Evolutionary conservation across 768 basidiomycete genomes (phyloP).

Genomic region (Boletus subparvulus): DNA sequence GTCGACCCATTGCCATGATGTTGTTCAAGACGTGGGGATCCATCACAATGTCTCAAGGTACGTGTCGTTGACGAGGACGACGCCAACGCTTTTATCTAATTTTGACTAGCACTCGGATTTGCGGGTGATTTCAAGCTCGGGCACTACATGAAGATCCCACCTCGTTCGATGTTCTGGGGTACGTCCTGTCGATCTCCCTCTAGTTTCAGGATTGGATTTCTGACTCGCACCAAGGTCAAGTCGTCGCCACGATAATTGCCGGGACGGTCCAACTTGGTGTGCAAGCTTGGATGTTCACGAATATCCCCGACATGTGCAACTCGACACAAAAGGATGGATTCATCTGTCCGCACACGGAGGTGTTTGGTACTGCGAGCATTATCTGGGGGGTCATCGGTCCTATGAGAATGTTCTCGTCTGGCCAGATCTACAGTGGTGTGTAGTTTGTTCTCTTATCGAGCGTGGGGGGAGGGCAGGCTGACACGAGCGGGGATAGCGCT

Average conservation of each 20-base stretch:
- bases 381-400: constrained; percentile 86
- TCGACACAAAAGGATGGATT: constrained; percentile 46
- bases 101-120: constrained; percentile 52
- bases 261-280: constrained; percentile 70
- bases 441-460: neutral
- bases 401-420: constrained; percentile 62
- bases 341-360: constrained; percentile 66
- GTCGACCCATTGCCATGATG: constrained; percentile 76
- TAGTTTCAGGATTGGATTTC: neutral
- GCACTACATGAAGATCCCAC: constrained; percentile 72
- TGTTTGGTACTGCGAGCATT: constrained; percentile 78
- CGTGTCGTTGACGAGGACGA: neutral
- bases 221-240: constrained; percentile 39
- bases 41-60: constrained; percentile 53
- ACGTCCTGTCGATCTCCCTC: neutral
- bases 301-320: constrained; percentile 38
- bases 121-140: constrained; percentile 75
- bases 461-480: neutral
- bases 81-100: neutral
- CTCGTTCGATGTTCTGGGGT: constrained; percentile 64
- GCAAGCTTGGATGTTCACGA: constrained; percentile 57
- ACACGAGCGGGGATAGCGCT: constrained; percentile 33
- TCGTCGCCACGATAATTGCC: constrained; percentile 59
- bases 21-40: constrained; percentile 76
- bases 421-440: constrained; percentile 56